These are phyloP conservation scores for Choanephora cucurbitarum DNA, from an alignment of 371 early-diverging fungal genomes.

Conservation along the genomic window DNA sequence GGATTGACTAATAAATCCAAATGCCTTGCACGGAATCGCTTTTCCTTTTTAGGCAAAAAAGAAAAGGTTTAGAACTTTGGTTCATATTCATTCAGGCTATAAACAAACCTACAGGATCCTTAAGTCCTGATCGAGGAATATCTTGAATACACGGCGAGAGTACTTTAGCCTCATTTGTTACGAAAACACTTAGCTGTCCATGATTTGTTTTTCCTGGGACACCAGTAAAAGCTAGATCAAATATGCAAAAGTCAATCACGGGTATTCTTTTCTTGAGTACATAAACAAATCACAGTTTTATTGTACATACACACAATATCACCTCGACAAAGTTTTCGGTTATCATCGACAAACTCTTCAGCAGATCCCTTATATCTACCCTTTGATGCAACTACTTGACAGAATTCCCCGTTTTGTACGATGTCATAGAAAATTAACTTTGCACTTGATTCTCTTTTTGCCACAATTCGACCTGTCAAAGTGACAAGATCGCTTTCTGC, in stretches of 20 bases:
- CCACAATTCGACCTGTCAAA: constrained; percentile 60
- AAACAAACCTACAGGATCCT: constrained; percentile 49
- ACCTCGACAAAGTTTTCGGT: constrained; percentile 57
- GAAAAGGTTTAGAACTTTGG: not conserved
- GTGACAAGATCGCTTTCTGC: constrained; percentile 32
- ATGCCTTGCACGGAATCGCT: constrained; percentile 84
- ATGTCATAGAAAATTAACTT: constrained; percentile 78
- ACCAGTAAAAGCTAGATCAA: constrained; percentile 66
- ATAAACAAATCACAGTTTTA: too few species aligned
- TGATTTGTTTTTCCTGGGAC: constrained; percentile 78
- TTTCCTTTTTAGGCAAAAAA: constrained; percentile 45
- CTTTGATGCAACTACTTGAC: constrained; percentile 73
- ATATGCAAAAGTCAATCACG: not conserved
- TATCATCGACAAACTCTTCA: constrained; percentile 47
- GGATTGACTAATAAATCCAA: constrained; percentile 90
- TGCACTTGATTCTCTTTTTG: constrained; percentile 71
- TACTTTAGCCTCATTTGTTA: constrained; percentile 55
- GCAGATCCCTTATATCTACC: constrained; percentile 41
- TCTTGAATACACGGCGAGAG: constrained; percentile 89
- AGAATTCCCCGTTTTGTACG: constrained; percentile 56
- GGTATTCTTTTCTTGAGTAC: too few species aligned
- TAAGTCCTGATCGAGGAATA: constrained; percentile 75
- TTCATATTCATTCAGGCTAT: not conserved
- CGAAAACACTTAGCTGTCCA: constrained; percentile 84
- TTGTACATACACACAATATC: constrained; percentile 69